Percentiles rank a stretch among this genome's conserved stretches.
Evolutionary conservation across 371 early-diverging fungal species (phyloP).

Genomic region (Mucor velutinosus): DNA sequence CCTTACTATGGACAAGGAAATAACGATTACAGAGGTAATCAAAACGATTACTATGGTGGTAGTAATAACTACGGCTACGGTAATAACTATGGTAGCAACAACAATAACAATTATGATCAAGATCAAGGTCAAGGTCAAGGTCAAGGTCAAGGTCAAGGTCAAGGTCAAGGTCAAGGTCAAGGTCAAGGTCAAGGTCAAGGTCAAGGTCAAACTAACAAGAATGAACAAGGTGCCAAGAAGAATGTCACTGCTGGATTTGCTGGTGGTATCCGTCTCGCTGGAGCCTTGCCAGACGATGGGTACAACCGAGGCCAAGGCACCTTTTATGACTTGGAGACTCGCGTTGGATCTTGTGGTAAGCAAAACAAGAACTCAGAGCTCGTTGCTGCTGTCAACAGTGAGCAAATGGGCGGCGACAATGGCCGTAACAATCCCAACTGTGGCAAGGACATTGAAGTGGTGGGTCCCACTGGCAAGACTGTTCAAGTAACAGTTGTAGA

Average conservation of each 20-base stretch:
- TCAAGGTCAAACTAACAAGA: no score
- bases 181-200: no score
- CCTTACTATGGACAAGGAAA: neutral
- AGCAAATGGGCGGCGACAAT: conserved; percentile 29
- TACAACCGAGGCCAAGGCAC: conserved; percentile 30
- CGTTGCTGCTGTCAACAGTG: conserved; percentile 39
- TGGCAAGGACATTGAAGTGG: conserved; percentile 42
- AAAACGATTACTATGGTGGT: neutral
- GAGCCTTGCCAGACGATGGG: conserved; percentile 10
- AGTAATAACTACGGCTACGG: neutral
- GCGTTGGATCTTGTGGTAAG: conserved; percentile 37
- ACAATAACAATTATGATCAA: neutral
- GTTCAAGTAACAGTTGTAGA: conserved; percentile 49
- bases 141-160: no score
- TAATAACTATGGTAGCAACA: neutral
- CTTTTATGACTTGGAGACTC: conserved; percentile 41
- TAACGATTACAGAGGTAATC: neutral
- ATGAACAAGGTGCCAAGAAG: neutral
- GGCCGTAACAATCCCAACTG: conserved; percentile 42
- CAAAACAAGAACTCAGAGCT: conserved; percentile 30
- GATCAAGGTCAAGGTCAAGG: no score
- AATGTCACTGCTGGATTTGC: neutral
- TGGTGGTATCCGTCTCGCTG: conserved; percentile 16
- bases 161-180: no score
- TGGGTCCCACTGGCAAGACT: conserved; percentile 42